These are phyloP conservation scores for Claviceps sp. DNA, from an alignment of 2,329 filamentous ascomycete genomes.

Conservation along the genomic window DNA sequence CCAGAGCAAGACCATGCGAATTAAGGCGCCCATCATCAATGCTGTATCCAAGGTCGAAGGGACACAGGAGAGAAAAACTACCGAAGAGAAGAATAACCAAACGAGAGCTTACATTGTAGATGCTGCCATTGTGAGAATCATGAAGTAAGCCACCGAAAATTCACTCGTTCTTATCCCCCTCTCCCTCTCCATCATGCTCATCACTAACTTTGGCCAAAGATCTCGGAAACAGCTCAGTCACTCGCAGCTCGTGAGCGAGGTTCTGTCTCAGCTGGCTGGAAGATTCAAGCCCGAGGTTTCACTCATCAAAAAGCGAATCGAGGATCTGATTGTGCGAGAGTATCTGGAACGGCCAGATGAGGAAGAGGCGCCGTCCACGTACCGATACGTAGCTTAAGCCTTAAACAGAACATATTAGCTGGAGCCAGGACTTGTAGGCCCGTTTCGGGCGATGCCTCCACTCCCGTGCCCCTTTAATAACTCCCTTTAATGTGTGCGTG, in stretches of 20 bases:
- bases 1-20: slow-evolving; percentile 67
- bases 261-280: slow-evolving; percentile 51
- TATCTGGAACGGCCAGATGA: slow-evolving; percentile 62
- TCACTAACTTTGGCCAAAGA: slow-evolving; percentile 25
- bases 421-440: neutral
- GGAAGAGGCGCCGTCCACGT: slow-evolving; percentile 48
- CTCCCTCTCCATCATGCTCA: neutral
- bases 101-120: slow-evolving; percentile 59
- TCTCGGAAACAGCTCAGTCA: slow-evolving; percentile 62
- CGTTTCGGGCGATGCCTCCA: neutral
- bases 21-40: slow-evolving; percentile 79
- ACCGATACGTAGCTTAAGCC: slow-evolving; percentile 50
- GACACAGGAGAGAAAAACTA: slow-evolving; percentile 51
- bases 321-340: slow-evolving; percentile 62
- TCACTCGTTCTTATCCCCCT: neutral
- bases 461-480: neutral
- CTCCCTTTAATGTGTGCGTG: neutral
- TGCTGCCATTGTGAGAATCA: slow-evolving; percentile 66
- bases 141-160: slow-evolving; percentile 51
- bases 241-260: slow-evolving; percentile 56
- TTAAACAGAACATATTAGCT: slow-evolving; percentile 21
- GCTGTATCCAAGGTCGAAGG: slow-evolving; percentile 77
- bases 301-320: slow-evolving; percentile 72
- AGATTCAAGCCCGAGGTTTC: slow-evolving; percentile 65
- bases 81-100: slow-evolving; percentile 64